Conservation (phyloP, 305 asterid genomes). For the Stenogyne calaminthoides region DNA sequence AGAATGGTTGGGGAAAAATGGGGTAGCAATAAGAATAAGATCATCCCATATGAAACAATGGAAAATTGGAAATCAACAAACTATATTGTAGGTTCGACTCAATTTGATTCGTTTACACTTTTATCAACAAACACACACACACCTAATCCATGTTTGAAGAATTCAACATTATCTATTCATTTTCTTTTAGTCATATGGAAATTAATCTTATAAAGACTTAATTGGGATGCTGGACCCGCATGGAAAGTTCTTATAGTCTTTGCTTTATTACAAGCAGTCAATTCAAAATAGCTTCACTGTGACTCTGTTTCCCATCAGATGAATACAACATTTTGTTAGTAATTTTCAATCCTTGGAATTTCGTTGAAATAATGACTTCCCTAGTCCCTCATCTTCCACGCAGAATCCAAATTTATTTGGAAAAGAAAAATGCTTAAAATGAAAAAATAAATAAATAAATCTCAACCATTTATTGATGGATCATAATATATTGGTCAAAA, state of each 20-base stretch:
- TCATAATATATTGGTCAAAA: not conserved
- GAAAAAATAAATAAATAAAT: no score
- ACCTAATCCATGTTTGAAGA: constrained; percentile 1
- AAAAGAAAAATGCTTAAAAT: no score
- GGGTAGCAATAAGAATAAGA: no score
- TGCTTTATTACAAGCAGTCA: constrained; percentile 21
- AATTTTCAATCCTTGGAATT: not conserved
- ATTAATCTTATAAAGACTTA: constrained; percentile 6
- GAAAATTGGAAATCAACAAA: no score
- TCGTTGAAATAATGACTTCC: not conserved
- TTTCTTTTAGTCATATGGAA: not conserved
- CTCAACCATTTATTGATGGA: no score
- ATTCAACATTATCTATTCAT: constrained; percentile 18
- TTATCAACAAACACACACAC: not conserved
- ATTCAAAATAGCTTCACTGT: not conserved
- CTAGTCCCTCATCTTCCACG: not conserved
- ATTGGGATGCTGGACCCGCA: constrained; percentile 4
- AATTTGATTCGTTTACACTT: not conserved
- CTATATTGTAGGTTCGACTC: no score
- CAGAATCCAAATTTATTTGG: not conserved
- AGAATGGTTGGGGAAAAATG: no score
- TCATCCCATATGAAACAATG: no score
- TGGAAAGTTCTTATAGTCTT: not conserved
- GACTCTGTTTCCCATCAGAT: not conserved
- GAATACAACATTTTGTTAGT: not conserved